Base-by-base conservation (phyloP, 1,284 basidiomycete species). In the Sanghuangporus weigelae region DNA sequence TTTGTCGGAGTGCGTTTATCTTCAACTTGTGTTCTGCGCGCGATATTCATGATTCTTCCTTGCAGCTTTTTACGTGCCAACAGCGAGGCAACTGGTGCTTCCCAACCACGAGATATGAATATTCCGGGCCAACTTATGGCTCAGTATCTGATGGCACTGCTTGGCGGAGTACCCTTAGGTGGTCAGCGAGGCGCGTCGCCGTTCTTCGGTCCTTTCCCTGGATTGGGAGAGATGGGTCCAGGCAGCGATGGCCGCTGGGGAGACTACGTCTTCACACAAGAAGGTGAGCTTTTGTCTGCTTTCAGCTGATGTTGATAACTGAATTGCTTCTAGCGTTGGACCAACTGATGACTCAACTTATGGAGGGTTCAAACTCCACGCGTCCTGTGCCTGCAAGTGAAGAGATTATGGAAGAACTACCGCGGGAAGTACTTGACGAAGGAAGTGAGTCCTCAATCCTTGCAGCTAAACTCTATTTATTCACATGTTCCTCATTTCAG, bases 251-350 rank as follows among this genome's bases (percentile, higher is more conserved):
- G 87, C 19, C 75, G 83, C 68, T 84, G 84, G 84, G 91, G 91
- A 10, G 90, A 93, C 71, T 93, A 92, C 76, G 90, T 90, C 11
- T 89, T 92, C 70, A 89, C 85, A 67, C 90, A 93, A 75, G 88
- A 92, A 81, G 89, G 90, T 84, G 63, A 44, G 73, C 67, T 39
- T 16, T 42, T 11, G 56, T 21, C 38, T 16, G 16, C 26, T n/a
- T 40, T 35, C 49, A 21, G 42, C n/a, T 54, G 16, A 16, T 16
- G 7, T 31, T 44, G 16, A 31, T 31, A 23, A 59, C 21, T 63
- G 11, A 66, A n/a, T 56, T 65, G n/a, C 66, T 62, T 7, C 48
- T 68, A 91, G 90, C 89, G 14, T 73, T 93, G 69, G 90, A 93
- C 71, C 83, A 89, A 71, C 87, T 93, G 66, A 84, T 93, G 53